A percentile compares a stretch with the other conserved stretches of the same genome.
These are phyloP conservation scores for Boletus fagicola DNA, from an alignment of 768 basidiomycete species.

Conservation along the genomic window DNA sequence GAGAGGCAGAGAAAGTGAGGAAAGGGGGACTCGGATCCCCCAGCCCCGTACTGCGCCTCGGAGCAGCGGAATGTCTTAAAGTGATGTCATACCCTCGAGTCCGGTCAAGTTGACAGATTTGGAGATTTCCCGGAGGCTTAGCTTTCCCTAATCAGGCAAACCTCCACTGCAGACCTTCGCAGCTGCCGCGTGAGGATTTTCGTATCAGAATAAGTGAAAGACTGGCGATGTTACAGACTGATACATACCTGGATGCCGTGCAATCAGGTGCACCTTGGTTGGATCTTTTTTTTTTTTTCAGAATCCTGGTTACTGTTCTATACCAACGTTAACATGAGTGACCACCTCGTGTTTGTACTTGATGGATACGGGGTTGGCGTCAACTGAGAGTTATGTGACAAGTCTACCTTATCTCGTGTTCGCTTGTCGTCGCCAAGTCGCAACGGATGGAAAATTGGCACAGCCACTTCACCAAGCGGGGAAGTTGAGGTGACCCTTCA, in stretches of 20 bases:
- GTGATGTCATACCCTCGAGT: slow-evolving; percentile 1
- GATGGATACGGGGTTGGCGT: neutral
- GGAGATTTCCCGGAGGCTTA: neutral
- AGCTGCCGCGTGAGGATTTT: no score
- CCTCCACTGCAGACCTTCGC: neutral
- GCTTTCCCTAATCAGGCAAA: neutral
- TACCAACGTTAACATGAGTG: no score
- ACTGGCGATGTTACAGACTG: no score
- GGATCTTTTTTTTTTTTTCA: neutral
- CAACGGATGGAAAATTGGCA: slow-evolving; percentile 3
- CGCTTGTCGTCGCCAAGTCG: neutral
- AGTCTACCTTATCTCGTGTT: neutral
- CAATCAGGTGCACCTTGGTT: no score
- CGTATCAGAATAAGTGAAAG: no score
- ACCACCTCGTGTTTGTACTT: neutral
- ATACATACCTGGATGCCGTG: no score
- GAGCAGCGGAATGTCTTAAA: neutral
- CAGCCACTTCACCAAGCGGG: slow-evolving; percentile 15
- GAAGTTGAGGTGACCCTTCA: neutral
- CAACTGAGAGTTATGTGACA: no score
- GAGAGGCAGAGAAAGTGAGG: neutral
- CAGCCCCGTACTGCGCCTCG: neutral
- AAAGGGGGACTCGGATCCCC: neutral
- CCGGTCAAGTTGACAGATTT: neutral
- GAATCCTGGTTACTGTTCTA: neutral